Conservation (phyloP, 2,329 filamentous ascomycete genomes). For the Endoconidiophora polonica region DNA sequence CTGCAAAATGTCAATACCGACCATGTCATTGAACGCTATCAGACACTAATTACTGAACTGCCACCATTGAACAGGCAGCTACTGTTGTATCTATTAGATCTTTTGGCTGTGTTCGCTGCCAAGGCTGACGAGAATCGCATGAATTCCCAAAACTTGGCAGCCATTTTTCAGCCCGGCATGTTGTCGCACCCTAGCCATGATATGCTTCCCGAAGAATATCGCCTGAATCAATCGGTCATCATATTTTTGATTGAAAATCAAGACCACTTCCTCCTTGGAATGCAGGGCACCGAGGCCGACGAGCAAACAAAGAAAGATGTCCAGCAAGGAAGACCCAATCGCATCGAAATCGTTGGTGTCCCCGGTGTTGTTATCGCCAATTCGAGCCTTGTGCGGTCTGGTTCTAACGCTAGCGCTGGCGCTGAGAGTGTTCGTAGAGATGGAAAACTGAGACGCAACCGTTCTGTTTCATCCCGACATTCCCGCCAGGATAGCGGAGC, state of each 20-base stretch:
- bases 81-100: conserved; percentile 84
- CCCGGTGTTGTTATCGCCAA: conserved; percentile 20
- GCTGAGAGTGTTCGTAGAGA: conserved; percentile 74
- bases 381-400: conserved; percentile 45
- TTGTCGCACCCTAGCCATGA: conserved; percentile 86
- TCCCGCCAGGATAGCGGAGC: conserved; percentile 9
- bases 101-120: conserved; percentile 90
- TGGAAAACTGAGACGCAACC: conserved; percentile 67
- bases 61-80: conserved; percentile 87
- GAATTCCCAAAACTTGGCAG: conserved; percentile 84
- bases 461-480: conserved; percentile 71
- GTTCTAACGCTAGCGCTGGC: conserved; percentile 76
- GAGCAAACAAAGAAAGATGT: conserved; percentile 52
- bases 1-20: conserved; percentile 46
- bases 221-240: conserved; percentile 86
- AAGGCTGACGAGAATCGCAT: conserved; percentile 96
- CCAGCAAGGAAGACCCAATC: conserved; percentile 47
- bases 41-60: conserved; percentile 79
- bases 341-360: conserved; percentile 15
- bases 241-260: conserved; percentile 98
- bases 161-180: conserved; percentile 95
- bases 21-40: conserved; percentile 66
- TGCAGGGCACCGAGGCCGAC: conserved; percentile 97
- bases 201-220: conserved; percentile 89
- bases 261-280: conserved; percentile 93